These are phyloP conservation scores for Hondaea fermentalgiana DNA, from an alignment of 108 stramenopile genomes.

Conservation along the genomic window DNA sequence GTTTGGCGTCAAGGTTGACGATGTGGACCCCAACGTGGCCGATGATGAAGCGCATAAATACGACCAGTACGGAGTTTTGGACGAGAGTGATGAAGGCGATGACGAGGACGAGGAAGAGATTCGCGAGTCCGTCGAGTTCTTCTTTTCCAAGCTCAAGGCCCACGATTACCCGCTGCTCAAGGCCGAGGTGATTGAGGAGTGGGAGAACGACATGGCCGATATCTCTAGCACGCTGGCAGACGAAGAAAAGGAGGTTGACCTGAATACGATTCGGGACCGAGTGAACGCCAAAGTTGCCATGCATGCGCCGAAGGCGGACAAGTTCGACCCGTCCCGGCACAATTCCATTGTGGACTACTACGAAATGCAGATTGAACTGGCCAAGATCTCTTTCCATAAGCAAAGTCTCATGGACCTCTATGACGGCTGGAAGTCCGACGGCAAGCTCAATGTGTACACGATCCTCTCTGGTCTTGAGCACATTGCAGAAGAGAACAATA, in stretches of 20 bases:
- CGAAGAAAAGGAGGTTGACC: neutral
- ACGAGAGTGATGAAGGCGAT: neutral
- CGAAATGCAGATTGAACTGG: neutral
- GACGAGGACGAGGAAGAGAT: conserved; percentile 10
- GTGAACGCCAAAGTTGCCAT: neutral
- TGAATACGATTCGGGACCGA: neutral
- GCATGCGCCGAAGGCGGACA: neutral
- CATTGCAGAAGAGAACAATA: conserved; percentile 11
- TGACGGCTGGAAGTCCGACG: neutral
- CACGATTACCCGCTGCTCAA: neutral
- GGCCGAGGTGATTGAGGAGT: neutral
- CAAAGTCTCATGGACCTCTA: conserved; percentile 1
- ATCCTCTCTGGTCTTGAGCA: conserved; percentile 16
- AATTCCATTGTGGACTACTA: conserved; percentile 18
- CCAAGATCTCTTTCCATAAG: conserved; percentile 4
- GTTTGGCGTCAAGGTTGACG: neutral
- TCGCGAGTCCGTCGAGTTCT: neutral
- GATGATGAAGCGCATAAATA: neutral
- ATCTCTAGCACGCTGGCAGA: neutral
- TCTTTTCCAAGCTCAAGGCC: neutral
- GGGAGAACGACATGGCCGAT: neutral
- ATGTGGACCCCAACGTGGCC: neutral
- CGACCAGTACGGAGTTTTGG: neutral
- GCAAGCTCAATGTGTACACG: neutral
- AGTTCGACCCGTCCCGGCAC: neutral